Conservation (phyloP, 192 early-diverging fungal species). For the Podila horticola region DNA sequence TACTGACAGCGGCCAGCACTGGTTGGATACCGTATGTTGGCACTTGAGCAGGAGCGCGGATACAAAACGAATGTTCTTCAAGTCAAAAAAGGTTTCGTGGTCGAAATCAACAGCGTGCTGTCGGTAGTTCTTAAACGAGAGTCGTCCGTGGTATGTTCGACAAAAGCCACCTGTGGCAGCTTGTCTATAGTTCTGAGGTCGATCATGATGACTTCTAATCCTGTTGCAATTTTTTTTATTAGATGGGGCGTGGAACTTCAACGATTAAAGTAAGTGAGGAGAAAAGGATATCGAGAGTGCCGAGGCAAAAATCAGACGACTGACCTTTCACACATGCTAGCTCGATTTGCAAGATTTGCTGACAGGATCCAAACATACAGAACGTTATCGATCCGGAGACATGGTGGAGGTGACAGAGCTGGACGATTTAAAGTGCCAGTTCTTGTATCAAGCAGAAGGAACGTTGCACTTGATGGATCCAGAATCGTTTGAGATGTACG, state of each 20-base stretch:
- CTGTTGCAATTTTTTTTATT: background rate
- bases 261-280: conserved; percentile 28
- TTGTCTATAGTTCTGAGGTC: conserved; percentile 3
- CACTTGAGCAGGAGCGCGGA: conserved; percentile 43
- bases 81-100: conserved; percentile 74
- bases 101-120: conserved; percentile 73
- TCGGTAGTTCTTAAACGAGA: conserved; percentile 73
- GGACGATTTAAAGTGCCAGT: conserved; percentile 73
- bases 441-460: conserved; percentile 73
- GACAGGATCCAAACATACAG: conserved; percentile 63
- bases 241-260: conserved; percentile 46
- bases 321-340: conserved; percentile 33
- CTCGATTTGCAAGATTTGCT: conserved; percentile 77
- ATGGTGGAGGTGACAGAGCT: conserved; percentile 78
- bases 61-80: conserved; percentile 62
- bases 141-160: conserved; percentile 75
- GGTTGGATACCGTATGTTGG: background rate
- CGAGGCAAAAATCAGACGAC: background rate
- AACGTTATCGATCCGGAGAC: conserved; percentile 78
- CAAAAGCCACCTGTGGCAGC: conserved; percentile 31
- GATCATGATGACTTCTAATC: background rate
- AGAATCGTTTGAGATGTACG: conserved; percentile 77
- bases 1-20: conserved; percentile 12
- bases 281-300: background rate
- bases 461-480: conserved; percentile 76